Conservation (phyloP, 805 yeast genomes). For the Cyberlindnera maclurae region DNA sequence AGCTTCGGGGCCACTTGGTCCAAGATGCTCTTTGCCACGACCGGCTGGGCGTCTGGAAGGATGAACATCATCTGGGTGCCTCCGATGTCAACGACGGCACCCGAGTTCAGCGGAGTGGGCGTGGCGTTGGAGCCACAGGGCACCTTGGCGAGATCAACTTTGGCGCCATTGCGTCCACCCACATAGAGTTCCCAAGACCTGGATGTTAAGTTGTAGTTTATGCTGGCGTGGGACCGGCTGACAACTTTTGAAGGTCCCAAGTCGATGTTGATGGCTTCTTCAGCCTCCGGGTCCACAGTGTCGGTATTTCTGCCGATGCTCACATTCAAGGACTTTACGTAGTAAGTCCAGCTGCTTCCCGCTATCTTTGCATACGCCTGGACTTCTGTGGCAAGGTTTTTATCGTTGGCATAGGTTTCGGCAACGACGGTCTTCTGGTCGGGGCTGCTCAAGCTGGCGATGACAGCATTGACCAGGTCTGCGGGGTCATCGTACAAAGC, state of each 20-base stretch:
- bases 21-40: slow-evolving; percentile 37
- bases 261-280: slow-evolving; percentile 61
- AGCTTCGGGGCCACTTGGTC: slow-evolving; percentile 28
- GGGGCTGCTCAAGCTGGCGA: slow-evolving; percentile 62
- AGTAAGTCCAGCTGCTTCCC: slow-evolving; percentile 90
- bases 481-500: slow-evolving; percentile 46
- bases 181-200: slow-evolving; percentile 85
- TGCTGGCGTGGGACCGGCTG: slow-evolving; percentile 81
- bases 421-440: slow-evolving; percentile 74
- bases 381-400: slow-evolving; percentile 60
- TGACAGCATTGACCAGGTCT: slow-evolving; percentile 68
- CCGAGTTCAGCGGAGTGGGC: slow-evolving; percentile 62
- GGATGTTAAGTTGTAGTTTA: slow-evolving; percentile 64
- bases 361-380: slow-evolving; percentile 97
- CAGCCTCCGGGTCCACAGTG: slow-evolving; percentile 10
- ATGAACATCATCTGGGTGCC: slow-evolving; percentile 99
- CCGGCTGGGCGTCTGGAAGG: slow-evolving; percentile 82
- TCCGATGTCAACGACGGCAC: slow-evolving; percentile 90
- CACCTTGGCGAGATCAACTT: slow-evolving; percentile 60
- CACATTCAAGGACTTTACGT: slow-evolving; percentile 70
- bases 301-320: slow-evolving; percentile 83
- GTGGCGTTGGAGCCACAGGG: slow-evolving; percentile 37
- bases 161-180: slow-evolving; percentile 87
- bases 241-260: slow-evolving; percentile 98
- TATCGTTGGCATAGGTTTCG: slow-evolving; percentile 62